These are phyloP conservation scores for Aureobasidium sp. DNA, from an alignment of 2,329 filamentous ascomycete genomes.

Conservation along the genomic window DNA sequence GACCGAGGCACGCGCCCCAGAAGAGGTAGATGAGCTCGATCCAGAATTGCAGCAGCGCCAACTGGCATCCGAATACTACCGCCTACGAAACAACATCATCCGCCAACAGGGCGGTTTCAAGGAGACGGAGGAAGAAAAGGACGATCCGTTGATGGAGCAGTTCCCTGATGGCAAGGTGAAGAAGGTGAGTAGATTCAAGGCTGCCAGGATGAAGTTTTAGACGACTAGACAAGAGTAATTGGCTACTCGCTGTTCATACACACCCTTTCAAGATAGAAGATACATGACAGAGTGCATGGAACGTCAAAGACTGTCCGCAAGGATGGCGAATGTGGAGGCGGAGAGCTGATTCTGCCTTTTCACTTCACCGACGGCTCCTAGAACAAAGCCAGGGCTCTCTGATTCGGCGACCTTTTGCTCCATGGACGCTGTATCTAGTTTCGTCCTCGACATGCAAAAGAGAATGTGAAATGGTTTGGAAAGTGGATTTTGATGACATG, in stretches of 20 bases:
- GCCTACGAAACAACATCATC: constrained; percentile 72
- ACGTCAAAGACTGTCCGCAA: constrained; percentile 1
- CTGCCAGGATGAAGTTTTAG: constrained; percentile 25
- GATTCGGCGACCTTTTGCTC: constrained; percentile 13
- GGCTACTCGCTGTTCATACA: not conserved
- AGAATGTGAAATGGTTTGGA: not conserved
- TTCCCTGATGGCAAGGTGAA: constrained; percentile 26
- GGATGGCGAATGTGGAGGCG: constrained; percentile 4
- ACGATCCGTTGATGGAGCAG: constrained; percentile 48
- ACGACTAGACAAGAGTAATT: not conserved
- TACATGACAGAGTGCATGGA: not conserved
- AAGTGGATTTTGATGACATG: constrained; percentile 1
- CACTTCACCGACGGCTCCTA: constrained; percentile 15
- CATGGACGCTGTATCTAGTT: constrained; percentile 9
- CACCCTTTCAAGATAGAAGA: not conserved
- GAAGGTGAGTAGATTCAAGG: constrained; percentile 31
- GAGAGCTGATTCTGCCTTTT: constrained; percentile 8
- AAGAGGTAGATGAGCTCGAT: constrained; percentile 47
- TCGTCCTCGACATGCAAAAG: not conserved
- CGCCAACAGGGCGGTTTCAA: constrained; percentile 75
- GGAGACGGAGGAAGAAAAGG: constrained; percentile 51
- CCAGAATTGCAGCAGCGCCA: constrained; percentile 64
- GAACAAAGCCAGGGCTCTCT: constrained; percentile 17
- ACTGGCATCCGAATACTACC: constrained; percentile 74
- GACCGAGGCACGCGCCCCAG: constrained; percentile 26